Evolutionary conservation across 768 basidiomycete genomes (phyloP).

Genomic region (Calocybe indica): DNA sequence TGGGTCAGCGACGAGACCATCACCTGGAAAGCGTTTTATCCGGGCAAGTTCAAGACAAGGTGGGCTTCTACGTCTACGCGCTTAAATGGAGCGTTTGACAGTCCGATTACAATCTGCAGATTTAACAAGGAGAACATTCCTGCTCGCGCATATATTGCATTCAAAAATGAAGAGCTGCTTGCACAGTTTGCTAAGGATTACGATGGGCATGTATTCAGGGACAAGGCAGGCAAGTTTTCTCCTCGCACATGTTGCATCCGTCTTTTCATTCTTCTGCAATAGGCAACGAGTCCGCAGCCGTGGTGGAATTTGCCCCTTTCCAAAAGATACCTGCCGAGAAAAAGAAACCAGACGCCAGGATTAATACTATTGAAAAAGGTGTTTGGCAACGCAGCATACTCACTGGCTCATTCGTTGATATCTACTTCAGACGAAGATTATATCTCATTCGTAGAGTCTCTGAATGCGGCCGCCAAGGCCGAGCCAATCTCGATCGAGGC

Average conservation of each 20-base stretch:
- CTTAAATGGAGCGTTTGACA: conserved; percentile 3
- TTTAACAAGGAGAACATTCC: conserved; percentile 78
- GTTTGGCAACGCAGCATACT: conserved; percentile 5
- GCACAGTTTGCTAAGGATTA: conserved; percentile 76
- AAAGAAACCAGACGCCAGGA: conserved; percentile 71
- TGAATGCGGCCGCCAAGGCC: conserved; percentile 42
- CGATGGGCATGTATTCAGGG: conserved; percentile 87
- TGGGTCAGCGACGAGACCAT: conserved; percentile 80
- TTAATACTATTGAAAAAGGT: conserved; percentile 91
- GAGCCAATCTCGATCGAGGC: conserved; percentile 64
- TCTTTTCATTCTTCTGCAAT: conserved; percentile 1
- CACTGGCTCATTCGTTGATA: background rate
- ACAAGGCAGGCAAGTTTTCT: conserved; percentile 71
- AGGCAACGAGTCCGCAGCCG: conserved; percentile 85
- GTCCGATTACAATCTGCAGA: conserved; percentile 29
- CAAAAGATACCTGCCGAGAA: conserved; percentile 79
- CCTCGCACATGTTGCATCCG: background rate
- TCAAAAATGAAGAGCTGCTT: conserved; percentile 70
- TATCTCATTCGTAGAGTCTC: conserved; percentile 71
- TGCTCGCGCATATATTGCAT: conserved; percentile 89
- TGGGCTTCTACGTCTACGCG: conserved; percentile 14
- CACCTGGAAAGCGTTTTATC: conserved; percentile 59
- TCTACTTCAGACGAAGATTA: conserved; percentile 66
- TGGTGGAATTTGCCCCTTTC: conserved; percentile 93
- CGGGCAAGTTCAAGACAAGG: conserved; percentile 69